Percentiles rank a stretch among this genome's conserved stretches.
Conservation (phyloP, 257 asterid genomes). For the Verbascum thapsus region DNA sequence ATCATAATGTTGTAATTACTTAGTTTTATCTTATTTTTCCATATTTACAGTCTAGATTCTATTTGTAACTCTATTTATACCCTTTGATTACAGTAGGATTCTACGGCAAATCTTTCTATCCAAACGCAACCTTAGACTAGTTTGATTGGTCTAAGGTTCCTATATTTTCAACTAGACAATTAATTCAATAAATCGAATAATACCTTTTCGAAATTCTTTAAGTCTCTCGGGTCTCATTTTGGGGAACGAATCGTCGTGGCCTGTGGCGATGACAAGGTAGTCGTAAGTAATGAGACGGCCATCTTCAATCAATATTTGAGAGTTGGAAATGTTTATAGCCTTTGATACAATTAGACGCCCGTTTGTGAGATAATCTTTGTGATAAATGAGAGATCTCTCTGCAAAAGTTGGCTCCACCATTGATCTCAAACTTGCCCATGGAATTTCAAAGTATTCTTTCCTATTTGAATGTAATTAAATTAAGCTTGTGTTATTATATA, state of each 20-base stretch:
- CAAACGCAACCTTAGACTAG: too few species aligned
- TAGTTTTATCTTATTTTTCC: too few species aligned
- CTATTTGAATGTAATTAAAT: conserved; percentile 42
- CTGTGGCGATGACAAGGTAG: conserved; percentile 85
- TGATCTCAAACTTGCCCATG: conserved; percentile 84
- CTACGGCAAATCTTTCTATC: too few species aligned
- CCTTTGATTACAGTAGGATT: too few species aligned
- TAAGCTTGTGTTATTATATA: neutral
- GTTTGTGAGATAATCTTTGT: conserved; percentile 75
- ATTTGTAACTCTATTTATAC: too few species aligned
- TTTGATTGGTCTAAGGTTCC: too few species aligned
- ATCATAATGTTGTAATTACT: too few species aligned
- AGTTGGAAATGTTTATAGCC: conserved; percentile 54
- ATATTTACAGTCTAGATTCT: too few species aligned
- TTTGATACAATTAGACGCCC: conserved; percentile 67
- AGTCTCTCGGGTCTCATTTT: conserved; percentile 50
- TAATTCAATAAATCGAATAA: neutral
- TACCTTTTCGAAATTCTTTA: conserved; percentile 57
- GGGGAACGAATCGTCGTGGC: conserved; percentile 64
- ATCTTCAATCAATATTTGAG: conserved; percentile 65
- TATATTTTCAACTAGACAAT: neutral
- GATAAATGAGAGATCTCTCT: conserved; percentile 70
- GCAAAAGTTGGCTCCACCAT: conserved; percentile 79
- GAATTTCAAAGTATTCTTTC: conserved; percentile 89
- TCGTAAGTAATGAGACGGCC: conserved; percentile 63